These are phyloP conservation scores for Chrysophaeum taylorii DNA, from an alignment of 352 stramenopile species.

Conservation along the genomic window DNA sequence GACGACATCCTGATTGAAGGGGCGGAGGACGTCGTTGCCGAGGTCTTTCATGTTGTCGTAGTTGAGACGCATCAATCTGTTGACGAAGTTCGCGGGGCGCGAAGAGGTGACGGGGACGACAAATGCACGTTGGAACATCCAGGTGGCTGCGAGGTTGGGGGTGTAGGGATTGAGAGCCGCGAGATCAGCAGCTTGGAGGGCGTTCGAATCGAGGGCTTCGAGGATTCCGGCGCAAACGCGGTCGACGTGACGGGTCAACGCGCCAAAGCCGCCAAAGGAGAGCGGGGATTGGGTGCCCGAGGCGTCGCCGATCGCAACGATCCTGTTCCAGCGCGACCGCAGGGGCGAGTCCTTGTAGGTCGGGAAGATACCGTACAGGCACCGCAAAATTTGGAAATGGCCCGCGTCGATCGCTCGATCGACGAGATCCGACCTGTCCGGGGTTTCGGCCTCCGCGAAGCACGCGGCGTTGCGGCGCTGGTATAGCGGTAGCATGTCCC, in stretches of 20 bases:
- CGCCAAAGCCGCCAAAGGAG: conserved; percentile 67
- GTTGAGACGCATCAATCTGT: conserved; percentile 32
- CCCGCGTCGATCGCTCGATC: conserved; percentile 15
- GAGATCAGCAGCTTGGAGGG: conserved; percentile 53
- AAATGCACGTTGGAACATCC: conserved; percentile 71
- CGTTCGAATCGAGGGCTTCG: conserved; percentile 54
- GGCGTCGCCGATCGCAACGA: conserved; percentile 59
- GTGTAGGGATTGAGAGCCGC: conserved; percentile 59
- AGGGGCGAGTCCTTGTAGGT: conserved; percentile 63
- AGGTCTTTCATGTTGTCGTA: conserved; percentile 57
- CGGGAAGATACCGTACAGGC: conserved; percentile 62
- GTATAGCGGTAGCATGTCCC: conserved; percentile 55
- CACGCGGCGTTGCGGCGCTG: conserved; percentile 24
- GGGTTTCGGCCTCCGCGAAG: conserved; percentile 18
- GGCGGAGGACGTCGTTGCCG: conserved; percentile 42
- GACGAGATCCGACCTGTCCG: neutral
- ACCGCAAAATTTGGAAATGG: conserved; percentile 48
- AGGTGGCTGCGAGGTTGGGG: conserved; percentile 57
- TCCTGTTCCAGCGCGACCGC: conserved; percentile 41
- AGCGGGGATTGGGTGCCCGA: conserved; percentile 66
- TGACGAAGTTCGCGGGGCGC: conserved; percentile 49
- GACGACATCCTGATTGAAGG: conserved; percentile 54
- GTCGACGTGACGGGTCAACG: conserved; percentile 52
- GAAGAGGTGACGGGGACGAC: conserved; percentile 50
- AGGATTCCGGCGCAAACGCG: conserved; percentile 42